A percentile compares a stretch with the other conserved stretches of the same genome.
phyloP scores from a whole-genome alignment of 345 rosid species.

The Schrenkiella parvula region DNA sequence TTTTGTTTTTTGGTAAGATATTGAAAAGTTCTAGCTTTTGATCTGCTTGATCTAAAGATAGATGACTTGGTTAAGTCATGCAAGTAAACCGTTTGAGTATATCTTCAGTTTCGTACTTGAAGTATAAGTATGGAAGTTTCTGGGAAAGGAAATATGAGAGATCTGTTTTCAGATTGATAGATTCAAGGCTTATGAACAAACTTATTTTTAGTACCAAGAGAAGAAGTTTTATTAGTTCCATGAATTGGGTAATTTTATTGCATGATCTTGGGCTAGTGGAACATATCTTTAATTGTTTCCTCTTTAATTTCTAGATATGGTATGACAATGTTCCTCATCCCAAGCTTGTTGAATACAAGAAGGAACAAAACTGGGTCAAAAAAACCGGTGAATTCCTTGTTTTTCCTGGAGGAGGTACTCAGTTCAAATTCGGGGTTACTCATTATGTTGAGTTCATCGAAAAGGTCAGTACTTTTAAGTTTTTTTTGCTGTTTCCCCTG shows the following conservation, averaged over 20 bases:
- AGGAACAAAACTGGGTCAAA: constrained; percentile 85
- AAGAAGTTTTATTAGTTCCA: not conserved
- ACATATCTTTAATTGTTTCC: not conserved
- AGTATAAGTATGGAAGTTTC: not conserved
- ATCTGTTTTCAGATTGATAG: not conserved
- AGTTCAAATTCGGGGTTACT: constrained; percentile 78
- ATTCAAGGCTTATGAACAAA: not conserved
- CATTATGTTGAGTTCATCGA: constrained; percentile 58
- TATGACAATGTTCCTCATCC: constrained; percentile 85
- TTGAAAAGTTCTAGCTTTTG: not conserved
- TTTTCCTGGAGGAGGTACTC: constrained; percentile 97
- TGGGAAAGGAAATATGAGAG: not conserved
- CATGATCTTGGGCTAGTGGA: not conserved
- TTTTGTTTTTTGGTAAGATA: not conserved
- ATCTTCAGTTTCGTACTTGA: not conserved
- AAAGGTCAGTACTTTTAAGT: constrained; percentile 42
- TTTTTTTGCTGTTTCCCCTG: not conserved
- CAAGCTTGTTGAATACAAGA: constrained; percentile 94
- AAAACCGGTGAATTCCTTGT: constrained; percentile 60
- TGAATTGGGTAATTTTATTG: not conserved
- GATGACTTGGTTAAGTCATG: not conserved
- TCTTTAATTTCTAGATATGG: constrained; percentile 52
- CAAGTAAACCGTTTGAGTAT: not conserved
- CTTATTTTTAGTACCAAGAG: not conserved
- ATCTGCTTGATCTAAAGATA: not conserved